Conservation (phyloP, 2,329 filamentous ascomycete genomes). For the Amesomyces nigricolor region DNA sequence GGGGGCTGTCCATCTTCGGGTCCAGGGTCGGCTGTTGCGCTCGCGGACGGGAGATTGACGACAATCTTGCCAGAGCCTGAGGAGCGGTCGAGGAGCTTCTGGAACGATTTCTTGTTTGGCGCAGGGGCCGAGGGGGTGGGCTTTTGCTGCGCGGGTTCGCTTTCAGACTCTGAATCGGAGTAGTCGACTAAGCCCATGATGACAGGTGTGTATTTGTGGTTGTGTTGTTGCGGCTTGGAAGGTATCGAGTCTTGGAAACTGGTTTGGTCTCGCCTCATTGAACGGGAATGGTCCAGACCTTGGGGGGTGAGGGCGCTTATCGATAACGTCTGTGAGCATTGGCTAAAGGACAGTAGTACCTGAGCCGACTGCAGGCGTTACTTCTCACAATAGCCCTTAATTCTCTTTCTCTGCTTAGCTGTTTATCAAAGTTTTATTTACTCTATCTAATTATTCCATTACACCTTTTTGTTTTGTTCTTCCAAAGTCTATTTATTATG, state of each 20-base stretch:
- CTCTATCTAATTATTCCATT: too few species aligned
- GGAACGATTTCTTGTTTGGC: constrained; percentile 56
- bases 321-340: too few species aligned
- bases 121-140: constrained; percentile 30
- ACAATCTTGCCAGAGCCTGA: constrained; percentile 71
- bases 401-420: too few species aligned
- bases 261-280: not conserved
- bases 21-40: constrained; percentile 33
- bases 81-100: constrained; percentile 74
- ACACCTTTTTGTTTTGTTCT: too few species aligned
- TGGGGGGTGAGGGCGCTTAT: too few species aligned
- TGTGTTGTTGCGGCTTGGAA: not conserved
- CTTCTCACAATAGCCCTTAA: too few species aligned
- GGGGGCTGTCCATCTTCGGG: constrained; percentile 49
- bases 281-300: too few species aligned
- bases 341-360: too few species aligned
- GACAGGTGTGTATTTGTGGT: constrained; percentile 13
- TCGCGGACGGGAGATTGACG: constrained; percentile 63
- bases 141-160: constrained; percentile 40
- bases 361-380: too few species aligned
- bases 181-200: constrained; percentile 76
- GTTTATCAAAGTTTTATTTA: too few species aligned
- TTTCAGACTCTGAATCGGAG: constrained; percentile 65
- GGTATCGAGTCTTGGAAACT: not conserved
- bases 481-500: too few species aligned